Evolutionary conservation across 345 rosid genomes (phyloP), one percentile per base, ranked within the genome.

Genomic region (Boechera stricta): DNA sequence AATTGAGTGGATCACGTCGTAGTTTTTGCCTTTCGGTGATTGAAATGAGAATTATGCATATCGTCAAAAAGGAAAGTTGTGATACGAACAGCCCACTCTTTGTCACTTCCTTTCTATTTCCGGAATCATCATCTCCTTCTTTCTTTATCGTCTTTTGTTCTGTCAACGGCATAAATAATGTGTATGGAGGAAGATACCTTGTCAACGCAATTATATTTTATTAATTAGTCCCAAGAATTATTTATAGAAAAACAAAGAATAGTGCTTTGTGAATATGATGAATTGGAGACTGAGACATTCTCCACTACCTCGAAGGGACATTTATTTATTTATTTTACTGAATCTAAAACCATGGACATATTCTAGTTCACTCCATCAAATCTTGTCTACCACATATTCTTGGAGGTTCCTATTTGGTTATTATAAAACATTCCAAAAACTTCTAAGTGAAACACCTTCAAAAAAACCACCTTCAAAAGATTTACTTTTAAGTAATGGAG

Each of bases 151-250:
- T 52, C 13, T 59, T 41, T 78, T 59, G 41, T 10, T 72, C 51
- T 1, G 48, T 72, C 49, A 66, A 72, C 6, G 85, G 89, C 33
- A 82, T 11, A 62, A 81, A 83, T 3, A 83, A 63, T 59, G 90
- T 80, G 45, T 85, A 87, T 2, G 96, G 80, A 12, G 93, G 96
- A 55, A 90, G 90, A 67, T 87, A 87, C 91, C 93, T 87, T 56
- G 4, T 67, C 38, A 64, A 64, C 7, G 15, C 21, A 31, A 7
- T 74, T 15, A 13, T 53, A 38, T 8, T 1, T 10, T 2, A 16
- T 31, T 29, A 0, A 28, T 45, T 29, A 45, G 21, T 62, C 51
- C 21, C 29, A 31, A 8, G 7, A 16, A 10, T 31, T 38, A 31
- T 60, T 45, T 58, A 33, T 18, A 2, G 12, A 3, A 24, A 52